A percentile compares a stretch with the other conserved stretches of the same genome.
phyloP scores from a whole-genome alignment of 805 yeast genomes.

The Torulaspora microellipsoides region DNA sequence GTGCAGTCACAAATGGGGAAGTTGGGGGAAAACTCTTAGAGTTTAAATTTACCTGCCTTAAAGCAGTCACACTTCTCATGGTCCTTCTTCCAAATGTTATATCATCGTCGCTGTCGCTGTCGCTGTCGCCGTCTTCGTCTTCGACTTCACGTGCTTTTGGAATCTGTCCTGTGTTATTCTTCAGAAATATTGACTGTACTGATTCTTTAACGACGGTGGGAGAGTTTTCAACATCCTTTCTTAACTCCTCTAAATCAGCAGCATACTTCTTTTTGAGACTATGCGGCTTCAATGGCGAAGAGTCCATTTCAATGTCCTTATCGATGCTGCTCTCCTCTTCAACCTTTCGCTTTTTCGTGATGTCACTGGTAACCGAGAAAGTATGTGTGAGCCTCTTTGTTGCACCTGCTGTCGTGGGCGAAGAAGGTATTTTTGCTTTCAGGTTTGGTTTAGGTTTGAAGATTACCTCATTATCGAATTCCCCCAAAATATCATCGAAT shows the following conservation, averaged over 20 bases:
- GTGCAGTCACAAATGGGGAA: conserved; percentile 34
- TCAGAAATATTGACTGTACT: neutral
- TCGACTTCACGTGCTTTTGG: conserved; percentile 33
- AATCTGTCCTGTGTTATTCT: conserved; percentile 2
- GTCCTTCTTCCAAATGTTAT: conserved; percentile 29
- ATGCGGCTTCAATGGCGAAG: conserved; percentile 28
- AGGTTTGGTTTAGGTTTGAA: conserved; percentile 4
- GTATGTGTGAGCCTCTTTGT: neutral
- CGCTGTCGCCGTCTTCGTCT: conserved; percentile 28
- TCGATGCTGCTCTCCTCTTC: conserved; percentile 11
- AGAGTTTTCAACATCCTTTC: conserved; percentile 23
- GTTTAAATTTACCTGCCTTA: conserved; percentile 26
- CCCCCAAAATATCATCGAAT: conserved; percentile 68
- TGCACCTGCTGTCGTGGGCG: conserved; percentile 4
- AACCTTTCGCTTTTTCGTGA: conserved; percentile 16
- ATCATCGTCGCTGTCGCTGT: conserved; percentile 33
- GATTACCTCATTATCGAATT: conserved; percentile 34
- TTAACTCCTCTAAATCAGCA: conserved; percentile 13
- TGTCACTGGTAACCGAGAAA: neutral
- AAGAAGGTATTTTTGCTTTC: conserved; percentile 5
- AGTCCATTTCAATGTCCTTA: conserved; percentile 14
- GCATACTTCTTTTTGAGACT: conserved; percentile 1
- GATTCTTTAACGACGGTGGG: conserved; percentile 14
- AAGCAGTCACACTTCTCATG: conserved; percentile 26
- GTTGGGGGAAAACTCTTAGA: conserved; percentile 22